Evolutionary conservation across 176 grass and related monocot species (phyloP), one percentile per base, ranked within the genome.

Genomic region (Zea luxurians): DNA sequence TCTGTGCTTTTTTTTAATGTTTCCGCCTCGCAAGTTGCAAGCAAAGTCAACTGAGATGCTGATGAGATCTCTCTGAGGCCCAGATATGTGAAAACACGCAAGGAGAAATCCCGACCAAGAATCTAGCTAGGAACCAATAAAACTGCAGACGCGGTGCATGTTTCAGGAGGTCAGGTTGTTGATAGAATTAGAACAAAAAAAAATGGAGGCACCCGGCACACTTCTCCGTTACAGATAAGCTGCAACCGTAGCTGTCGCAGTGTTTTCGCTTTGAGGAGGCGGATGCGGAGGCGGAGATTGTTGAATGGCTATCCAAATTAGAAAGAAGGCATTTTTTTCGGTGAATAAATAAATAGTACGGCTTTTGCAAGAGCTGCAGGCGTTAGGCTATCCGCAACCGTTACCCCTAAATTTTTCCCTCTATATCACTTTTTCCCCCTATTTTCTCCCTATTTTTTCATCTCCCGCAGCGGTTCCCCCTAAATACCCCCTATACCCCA

Each of bases 181-280:
- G 64, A 88, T 76, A 84, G 70, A 80, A 68, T 74, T 64, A 80
- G 71, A 88, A 75, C 55, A 84, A 84, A 27, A 27, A 27, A 27
- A 27, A 84, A 84, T 84, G 76, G 76, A 55, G 86, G 76, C 81
- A 88, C 50, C 4, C 47, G 71, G 63, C 37, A 64, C 40, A 45
- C 70, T 57, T 68, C 37, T 12, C 1, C 49, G 21, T 77, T 82
- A 13, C 27, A 65, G 55, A 88, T 88, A 78, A 78, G 75, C 13
- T 13, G 27, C 13, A 40, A 41, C 15, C 41, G 76, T 40, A 40
- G 52, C 62, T 27, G 47, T 78, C 11, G 5, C 76, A 78, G 66
- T 40, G 18, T 27, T 50, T 54, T 54, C 0, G 15, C 48, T 52
- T 65, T 64, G 37, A 15, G 12, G 45, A 41, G 8, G n/a, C 57